phyloP scores from a whole-genome alignment of 164 flowering plant genomes.

The Brasenia schreberi region DNA sequence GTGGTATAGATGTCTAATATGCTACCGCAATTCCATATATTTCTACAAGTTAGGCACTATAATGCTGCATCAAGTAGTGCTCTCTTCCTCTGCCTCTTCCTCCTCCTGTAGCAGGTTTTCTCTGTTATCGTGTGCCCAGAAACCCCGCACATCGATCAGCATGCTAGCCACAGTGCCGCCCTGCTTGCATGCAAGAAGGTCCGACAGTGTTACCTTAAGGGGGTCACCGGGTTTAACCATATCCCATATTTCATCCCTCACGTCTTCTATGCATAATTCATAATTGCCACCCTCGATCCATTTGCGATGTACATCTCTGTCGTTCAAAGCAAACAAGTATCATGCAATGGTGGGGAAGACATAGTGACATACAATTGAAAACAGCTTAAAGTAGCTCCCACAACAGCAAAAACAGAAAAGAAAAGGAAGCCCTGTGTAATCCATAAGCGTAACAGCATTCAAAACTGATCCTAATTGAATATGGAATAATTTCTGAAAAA shows the following conservation, averaged over 20 bases:
- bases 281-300: slow-evolving; percentile 99
- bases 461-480: not conserved
- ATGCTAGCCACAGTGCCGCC: slow-evolving; percentile 98
- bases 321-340: not conserved
- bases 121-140: slow-evolving; percentile 98
- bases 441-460: not conserved
- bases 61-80: slow-evolving; percentile 1
- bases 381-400: not conserved
- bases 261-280: slow-evolving; percentile 89
- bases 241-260: slow-evolving; percentile 97
- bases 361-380: not conserved
- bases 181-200: slow-evolving; percentile 79
- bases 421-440: not conserved
- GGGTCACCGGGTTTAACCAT: slow-evolving; percentile 96
- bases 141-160: slow-evolving; percentile 97
- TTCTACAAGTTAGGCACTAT: not conserved
- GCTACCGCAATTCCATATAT: not conserved
- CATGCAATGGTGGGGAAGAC: too few species aligned
- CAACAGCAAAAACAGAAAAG: not conserved
- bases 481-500: slow-evolving; percentile 3
- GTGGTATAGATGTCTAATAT: too few species aligned
- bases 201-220: slow-evolving; percentile 54
- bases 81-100: slow-evolving; percentile 94
- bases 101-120: slow-evolving; percentile 98
- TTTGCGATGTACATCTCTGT: slow-evolving; percentile 95